Percentiles rank a stretch among this genome's conserved stretches.
These are phyloP conservation scores for Lecanicillium sp. DNA, from an alignment of 2,329 filamentous ascomycete species.

Conservation along the genomic window DNA sequence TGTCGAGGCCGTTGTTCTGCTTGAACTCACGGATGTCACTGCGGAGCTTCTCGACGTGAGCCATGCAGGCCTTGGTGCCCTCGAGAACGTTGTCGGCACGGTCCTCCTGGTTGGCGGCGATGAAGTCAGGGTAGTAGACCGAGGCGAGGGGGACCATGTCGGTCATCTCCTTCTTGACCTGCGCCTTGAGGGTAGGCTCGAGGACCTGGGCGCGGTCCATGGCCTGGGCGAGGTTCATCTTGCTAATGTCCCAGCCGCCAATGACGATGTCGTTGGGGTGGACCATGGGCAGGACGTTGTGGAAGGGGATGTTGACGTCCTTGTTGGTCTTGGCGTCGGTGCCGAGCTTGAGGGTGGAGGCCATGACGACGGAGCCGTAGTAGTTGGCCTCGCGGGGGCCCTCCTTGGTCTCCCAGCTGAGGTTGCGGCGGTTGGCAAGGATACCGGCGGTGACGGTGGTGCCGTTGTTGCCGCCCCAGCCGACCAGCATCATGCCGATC, in stretches of 20 bases:
- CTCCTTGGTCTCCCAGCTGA: conserved; percentile 91
- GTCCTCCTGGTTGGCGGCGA: conserved; percentile 95
- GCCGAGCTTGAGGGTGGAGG: conserved; percentile 93
- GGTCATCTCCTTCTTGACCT: conserved; percentile 89
- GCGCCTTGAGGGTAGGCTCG: conserved; percentile 85
- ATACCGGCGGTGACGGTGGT: conserved; percentile 96
- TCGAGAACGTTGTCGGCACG: conserved; percentile 85
- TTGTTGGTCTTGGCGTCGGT: conserved; percentile 73
- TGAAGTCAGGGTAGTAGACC: conserved; percentile 99
- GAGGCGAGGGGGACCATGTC: conserved; percentile 82
- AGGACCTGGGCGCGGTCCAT: conserved; percentile 96
- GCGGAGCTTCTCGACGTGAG: conserved; percentile 87
- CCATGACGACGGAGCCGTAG: conserved; percentile 96
- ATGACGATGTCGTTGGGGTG: conserved; percentile 94
- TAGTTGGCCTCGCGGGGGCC: conserved; percentile 84
- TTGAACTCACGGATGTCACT: conserved; percentile 96
- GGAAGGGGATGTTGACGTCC: conserved; percentile 96
- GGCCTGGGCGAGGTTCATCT: conserved; percentile 77
- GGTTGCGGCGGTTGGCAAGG: conserved; percentile 81
- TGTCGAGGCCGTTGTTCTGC: conserved; percentile 73
- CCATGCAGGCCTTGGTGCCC: conserved; percentile 75
- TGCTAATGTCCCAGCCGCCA: conserved; percentile 96
- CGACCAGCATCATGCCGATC: conserved; percentile 94
- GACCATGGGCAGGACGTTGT: conserved; percentile 89
- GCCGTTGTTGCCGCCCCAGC: conserved; percentile 97